A percentile compares a stretch with the other conserved stretches of the same genome.
phyloP scores from a whole-genome alignment of 768 basidiomycete genomes.

The Rossbeevera mucosa region DNA sequence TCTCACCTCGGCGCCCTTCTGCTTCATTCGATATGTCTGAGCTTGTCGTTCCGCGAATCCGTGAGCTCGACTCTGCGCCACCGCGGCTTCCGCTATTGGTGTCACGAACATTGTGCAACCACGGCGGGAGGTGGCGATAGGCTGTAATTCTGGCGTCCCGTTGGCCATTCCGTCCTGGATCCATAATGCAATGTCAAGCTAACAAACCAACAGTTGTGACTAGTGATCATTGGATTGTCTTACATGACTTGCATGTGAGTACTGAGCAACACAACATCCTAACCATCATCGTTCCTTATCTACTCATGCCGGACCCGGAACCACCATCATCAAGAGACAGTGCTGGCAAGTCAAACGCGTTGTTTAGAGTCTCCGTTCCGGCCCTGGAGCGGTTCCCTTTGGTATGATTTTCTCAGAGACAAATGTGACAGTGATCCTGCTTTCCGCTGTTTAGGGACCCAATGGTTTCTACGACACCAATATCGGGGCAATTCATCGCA shows the following conservation, averaged over 20 bases:
- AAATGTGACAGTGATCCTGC: neutral
- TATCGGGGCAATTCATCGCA: neutral
- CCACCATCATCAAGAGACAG: neutral
- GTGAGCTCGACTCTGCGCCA: neutral
- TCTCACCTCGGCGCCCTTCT: neutral
- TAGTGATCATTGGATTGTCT: neutral
- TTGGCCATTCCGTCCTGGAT: neutral
- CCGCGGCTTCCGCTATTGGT: neutral
- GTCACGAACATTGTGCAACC: neutral
- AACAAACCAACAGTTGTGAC: neutral
- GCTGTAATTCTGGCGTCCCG: neutral
- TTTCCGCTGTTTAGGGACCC: neutral
- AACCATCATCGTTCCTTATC: neutral
- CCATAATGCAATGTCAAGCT: neutral
- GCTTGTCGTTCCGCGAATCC: neutral
- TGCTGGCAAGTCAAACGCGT: neutral
- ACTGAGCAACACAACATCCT: slow-evolving; percentile 3
- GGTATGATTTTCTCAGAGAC: slow-evolving; percentile 2
- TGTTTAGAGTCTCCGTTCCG: neutral
- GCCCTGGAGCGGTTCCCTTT: neutral
- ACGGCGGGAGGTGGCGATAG: neutral
- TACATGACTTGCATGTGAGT: neutral
- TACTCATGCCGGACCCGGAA: slow-evolving; percentile 2
- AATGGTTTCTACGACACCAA: neutral
- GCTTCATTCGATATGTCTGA: neutral